Conservation (phyloP, 768 basidiomycete species). For the Collybia nuda region DNA sequence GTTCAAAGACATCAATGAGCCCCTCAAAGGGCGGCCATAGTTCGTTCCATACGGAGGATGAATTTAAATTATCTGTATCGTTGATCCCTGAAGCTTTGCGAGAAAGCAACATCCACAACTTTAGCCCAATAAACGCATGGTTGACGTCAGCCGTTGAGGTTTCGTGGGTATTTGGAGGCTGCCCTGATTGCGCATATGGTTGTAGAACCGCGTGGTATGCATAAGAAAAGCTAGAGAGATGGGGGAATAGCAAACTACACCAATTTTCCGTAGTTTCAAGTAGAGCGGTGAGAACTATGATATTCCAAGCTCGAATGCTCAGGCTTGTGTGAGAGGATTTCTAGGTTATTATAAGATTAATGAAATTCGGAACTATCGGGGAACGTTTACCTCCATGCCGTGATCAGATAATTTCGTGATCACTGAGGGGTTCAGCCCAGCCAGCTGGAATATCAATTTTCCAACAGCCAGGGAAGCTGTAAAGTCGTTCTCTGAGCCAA, state of each 20-base stretch:
- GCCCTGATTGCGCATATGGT: slow-evolving; percentile 34
- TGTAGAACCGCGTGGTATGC: slow-evolving; percentile 48
- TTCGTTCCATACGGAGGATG: slow-evolving; percentile 67
- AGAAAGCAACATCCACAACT: slow-evolving; percentile 68
- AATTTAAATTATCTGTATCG: slow-evolving; percentile 26
- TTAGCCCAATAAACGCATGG: slow-evolving; percentile 66
- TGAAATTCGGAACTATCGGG: not conserved
- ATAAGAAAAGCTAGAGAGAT: slow-evolving; percentile 49
- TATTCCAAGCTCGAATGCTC: slow-evolving; percentile 63
- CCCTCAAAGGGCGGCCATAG: slow-evolving; percentile 72
- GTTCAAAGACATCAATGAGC: slow-evolving; percentile 49
- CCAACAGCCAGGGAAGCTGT: slow-evolving; percentile 49
- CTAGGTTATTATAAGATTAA: slow-evolving; percentile 17
- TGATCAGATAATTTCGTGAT: slow-evolving; percentile 37
- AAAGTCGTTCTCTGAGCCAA: slow-evolving; percentile 51
- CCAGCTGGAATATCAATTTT: slow-evolving; percentile 50
- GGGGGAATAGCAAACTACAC: slow-evolving; percentile 41
- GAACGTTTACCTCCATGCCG: slow-evolving; percentile 27
- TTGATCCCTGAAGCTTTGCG: slow-evolving; percentile 30
- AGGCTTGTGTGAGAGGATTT: slow-evolving; percentile 31
- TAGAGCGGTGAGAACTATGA: slow-evolving; percentile 56
- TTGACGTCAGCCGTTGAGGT: slow-evolving; percentile 59
- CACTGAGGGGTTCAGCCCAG: slow-evolving; percentile 40
- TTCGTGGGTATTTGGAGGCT: slow-evolving; percentile 29
- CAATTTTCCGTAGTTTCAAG: slow-evolving; percentile 35